Evolutionary conservation across 805 yeast genomes (phyloP).

Genomic region (Phaffomyces antillensis): DNA sequence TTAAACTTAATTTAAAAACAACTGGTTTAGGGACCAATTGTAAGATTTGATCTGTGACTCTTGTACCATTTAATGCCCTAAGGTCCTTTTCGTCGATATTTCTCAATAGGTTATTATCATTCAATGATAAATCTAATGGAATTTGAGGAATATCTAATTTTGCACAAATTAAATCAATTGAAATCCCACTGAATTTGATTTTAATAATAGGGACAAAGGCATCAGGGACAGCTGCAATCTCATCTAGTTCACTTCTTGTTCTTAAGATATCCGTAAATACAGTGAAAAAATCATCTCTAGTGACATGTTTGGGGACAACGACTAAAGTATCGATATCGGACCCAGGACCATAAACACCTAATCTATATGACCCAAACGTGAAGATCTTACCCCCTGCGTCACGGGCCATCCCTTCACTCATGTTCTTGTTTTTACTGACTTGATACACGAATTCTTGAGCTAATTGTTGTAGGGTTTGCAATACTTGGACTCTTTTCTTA

Average conservation of each 20-base stretch:
- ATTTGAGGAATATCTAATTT: constrained; percentile 77
- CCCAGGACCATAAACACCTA: constrained; percentile 98
- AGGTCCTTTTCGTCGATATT: constrained; percentile 89
- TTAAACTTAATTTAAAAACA: constrained; percentile 83
- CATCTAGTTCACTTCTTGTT: constrained; percentile 76
- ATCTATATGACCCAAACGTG: constrained; percentile 87
- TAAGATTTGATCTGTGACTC: constrained; percentile 93
- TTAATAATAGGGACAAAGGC: constrained; percentile 97
- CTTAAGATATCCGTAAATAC: constrained; percentile 69
- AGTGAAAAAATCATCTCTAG: constrained; percentile 81
- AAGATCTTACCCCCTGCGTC: constrained; percentile 99
- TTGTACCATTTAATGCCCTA: constrained; percentile 88
- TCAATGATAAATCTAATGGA: constrained; percentile 64
- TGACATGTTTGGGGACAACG: constrained; percentile 95
- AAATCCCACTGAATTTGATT: constrained; percentile 81
- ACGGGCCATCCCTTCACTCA: constrained; percentile 95
- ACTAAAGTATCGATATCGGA: constrained; percentile 94
- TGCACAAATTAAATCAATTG: constrained; percentile 87
- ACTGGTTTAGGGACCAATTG: constrained; percentile 86
- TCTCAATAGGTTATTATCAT: constrained; percentile 77
- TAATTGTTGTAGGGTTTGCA: constrained; percentile 63
- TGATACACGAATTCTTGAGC: constrained; percentile 75
- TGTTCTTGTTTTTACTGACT: constrained; percentile 75
- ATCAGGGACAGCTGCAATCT: constrained; percentile 89
- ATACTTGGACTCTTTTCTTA: constrained; percentile 67